Conservation (phyloP, 2,329 filamentous ascomycete genomes). For the Verticillium zaregamsianum region DNA sequence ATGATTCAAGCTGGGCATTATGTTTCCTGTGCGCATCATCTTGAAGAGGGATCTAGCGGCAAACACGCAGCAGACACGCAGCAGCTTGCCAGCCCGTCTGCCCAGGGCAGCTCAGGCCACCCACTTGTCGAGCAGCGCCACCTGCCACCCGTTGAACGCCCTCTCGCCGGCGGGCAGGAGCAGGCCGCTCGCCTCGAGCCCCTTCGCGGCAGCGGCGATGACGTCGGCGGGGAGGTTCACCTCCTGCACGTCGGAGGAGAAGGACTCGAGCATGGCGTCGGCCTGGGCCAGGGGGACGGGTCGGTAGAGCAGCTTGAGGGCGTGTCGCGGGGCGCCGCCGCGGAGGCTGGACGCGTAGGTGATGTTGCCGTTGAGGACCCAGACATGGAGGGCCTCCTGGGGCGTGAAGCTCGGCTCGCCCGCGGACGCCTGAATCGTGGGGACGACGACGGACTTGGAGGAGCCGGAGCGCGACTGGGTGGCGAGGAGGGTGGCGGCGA, state of each 20-base stretch:
- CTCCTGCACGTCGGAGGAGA: conserved; percentile 56
- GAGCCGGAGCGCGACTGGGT: conserved; percentile 53
- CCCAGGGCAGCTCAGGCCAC: conserved; percentile 12
- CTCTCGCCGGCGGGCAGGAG: conserved; percentile 53
- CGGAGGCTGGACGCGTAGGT: conserved; percentile 41
- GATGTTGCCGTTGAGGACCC: conserved; percentile 54
- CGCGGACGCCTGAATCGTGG: conserved; percentile 18
- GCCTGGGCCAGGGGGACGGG: conserved; percentile 38
- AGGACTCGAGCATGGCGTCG: conserved; percentile 42
- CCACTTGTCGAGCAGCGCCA: conserved; percentile 58
- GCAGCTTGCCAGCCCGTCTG: too few species aligned
- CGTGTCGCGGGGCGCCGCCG: conserved; percentile 22
- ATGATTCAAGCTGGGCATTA: too few species aligned
- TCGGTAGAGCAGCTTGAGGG: conserved; percentile 51
- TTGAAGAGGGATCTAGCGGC: too few species aligned
- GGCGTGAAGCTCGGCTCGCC: neutral
- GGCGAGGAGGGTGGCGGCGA: conserved; percentile 48
- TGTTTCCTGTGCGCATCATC: too few species aligned
- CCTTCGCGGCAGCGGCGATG: conserved; percentile 37
- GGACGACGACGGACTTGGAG: conserved; percentile 51
- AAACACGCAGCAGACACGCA: too few species aligned
- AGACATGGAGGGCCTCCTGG: conserved; percentile 36
- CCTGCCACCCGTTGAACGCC: conserved; percentile 61
- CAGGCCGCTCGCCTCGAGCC: conserved; percentile 42
- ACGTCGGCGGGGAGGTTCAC: conserved; percentile 48